Evolutionary conservation across 306 rosid genomes (phyloP).

Genomic region (Cicer bijugum): DNA sequence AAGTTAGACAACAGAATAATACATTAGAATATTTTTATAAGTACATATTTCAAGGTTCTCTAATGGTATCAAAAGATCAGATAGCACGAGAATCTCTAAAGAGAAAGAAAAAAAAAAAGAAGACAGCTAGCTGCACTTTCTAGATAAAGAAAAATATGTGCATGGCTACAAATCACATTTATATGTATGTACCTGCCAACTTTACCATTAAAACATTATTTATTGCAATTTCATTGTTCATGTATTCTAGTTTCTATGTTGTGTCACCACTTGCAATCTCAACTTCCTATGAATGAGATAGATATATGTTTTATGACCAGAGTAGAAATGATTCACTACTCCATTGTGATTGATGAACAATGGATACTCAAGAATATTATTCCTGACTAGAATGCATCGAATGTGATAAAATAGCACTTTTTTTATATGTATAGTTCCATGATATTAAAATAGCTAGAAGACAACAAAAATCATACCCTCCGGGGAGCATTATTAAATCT

Average conservation of each 20-base stretch:
- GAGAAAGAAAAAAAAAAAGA: background rate
- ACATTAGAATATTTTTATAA: background rate
- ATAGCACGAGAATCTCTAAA: background rate
- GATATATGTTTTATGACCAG: conserved; percentile 12
- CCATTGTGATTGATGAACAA: conserved; percentile 35
- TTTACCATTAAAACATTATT: background rate
- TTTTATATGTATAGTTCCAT: background rate
- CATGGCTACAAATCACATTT: background rate
- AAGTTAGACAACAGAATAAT: conserved; percentile 45
- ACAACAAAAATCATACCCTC: conserved; percentile 57
- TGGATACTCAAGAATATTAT: conserved; percentile 5
- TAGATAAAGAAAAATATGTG: conserved; percentile 14
- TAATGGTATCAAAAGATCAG: conserved; percentile 1
- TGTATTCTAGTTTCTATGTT: conserved; percentile 15
- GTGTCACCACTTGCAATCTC: background rate
- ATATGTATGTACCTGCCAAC: conserved; percentile 19
- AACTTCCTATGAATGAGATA: conserved; percentile 1
- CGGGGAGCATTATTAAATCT: conserved; percentile 69
- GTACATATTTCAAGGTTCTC: conserved; percentile 30
- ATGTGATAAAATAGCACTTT: background rate
- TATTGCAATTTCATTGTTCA: conserved; percentile 5
- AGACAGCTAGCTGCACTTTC: conserved; percentile 14
- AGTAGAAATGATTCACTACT: conserved; percentile 36
- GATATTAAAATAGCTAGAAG: conserved; percentile 25
- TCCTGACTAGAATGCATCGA: background rate